Evolutionary conservation across 1,139 yeast species (phyloP), one percentile per base, ranked within the genome.

Genomic region (Pichia sorboxylosa): DNA sequence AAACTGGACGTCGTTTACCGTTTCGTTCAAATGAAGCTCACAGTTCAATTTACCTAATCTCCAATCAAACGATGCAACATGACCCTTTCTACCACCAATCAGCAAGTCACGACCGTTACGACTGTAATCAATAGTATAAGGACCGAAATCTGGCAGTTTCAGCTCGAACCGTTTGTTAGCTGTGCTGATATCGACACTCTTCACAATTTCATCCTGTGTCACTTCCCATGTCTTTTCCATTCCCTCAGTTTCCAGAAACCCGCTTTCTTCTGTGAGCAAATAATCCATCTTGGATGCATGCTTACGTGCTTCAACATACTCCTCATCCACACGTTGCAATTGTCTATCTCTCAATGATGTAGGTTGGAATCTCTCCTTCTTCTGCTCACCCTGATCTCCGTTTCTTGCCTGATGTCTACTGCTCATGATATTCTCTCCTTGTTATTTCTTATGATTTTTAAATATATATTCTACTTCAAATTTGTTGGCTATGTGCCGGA

Each of bases 1-100:
- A 59, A 79, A 85, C 48, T 85, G 81, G 26, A 87, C 95, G 2
- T 87, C 93, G 49, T 83, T 71, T 8, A 85, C 83, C 0, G 97
- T 84, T 57, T 92, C 98, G 46, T 80, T 78, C 18, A 92, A 63
- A 50, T 83, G 74, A 34, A 92, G 57, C 54, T 92, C 99, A 33
- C 93, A 75, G 37, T 73, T 78, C 29, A 90, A 59, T 28, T 62
- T 64, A 10, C 98, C 97, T 29, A 76, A 73, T 52, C 93, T 73
- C 97, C 98, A 92, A 58, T 92, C 96, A 63, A 92, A 78, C 4
- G 93, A 73, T 0, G 98, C 97, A 34, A 92, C 75, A 61, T 92
- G 98, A 3, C 99, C 99, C 52, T 84, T 85, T 30, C 65, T 63
- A 13, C 99, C 98, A 10, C 90, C 93, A 22, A 92, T 61, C 31